Evolutionary conservation across 768 basidiomycete species (phyloP).

Genomic region (Tylopilus subfusipes): DNA sequence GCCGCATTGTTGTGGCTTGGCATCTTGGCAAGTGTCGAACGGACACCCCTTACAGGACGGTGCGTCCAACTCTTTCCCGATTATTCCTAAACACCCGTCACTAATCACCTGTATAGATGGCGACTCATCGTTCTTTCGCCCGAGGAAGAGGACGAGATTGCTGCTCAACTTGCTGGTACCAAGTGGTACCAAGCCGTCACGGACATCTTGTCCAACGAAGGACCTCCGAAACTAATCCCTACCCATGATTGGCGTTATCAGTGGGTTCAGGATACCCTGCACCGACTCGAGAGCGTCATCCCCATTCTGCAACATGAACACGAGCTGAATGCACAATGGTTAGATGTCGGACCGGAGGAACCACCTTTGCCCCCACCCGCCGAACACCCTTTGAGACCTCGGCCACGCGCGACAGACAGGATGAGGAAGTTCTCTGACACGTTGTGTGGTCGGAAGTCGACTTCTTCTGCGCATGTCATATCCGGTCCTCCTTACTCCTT

Average conservation of each 20-base stretch:
- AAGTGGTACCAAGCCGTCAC: constrained; percentile 87
- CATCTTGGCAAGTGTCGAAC: constrained; percentile 68
- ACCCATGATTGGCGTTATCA: constrained; percentile 82
- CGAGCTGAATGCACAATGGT: constrained; percentile 55
- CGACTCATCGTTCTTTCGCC: constrained; percentile 86
- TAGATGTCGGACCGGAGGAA: constrained; percentile 45
- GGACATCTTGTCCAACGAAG: constrained; percentile 69
- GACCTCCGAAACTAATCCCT: constrained; percentile 61
- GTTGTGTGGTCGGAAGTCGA: constrained; percentile 42
- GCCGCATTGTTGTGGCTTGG: constrained; percentile 61
- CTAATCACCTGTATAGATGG: constrained; percentile 50
- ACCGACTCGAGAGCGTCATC: constrained; percentile 71
- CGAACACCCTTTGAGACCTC: constrained; percentile 73
- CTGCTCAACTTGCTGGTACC: constrained; percentile 72
- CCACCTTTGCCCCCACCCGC: constrained; percentile 78
- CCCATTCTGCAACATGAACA: constrained; percentile 62
- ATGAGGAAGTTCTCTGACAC: constrained; percentile 56
- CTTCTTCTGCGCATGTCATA: constrained; percentile 50
- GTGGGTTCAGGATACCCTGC: constrained; percentile 82
- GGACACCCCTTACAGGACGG: constrained; percentile 85
- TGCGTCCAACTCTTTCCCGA: constrained; percentile 34
- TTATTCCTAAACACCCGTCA: neutral
- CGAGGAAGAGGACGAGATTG: constrained; percentile 88
- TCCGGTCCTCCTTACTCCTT: constrained; percentile 88
- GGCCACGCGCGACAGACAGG: constrained; percentile 72